Conservation (phyloP, 1,139 yeast genomes). For the Nakaseomyces delphensis region DNA sequence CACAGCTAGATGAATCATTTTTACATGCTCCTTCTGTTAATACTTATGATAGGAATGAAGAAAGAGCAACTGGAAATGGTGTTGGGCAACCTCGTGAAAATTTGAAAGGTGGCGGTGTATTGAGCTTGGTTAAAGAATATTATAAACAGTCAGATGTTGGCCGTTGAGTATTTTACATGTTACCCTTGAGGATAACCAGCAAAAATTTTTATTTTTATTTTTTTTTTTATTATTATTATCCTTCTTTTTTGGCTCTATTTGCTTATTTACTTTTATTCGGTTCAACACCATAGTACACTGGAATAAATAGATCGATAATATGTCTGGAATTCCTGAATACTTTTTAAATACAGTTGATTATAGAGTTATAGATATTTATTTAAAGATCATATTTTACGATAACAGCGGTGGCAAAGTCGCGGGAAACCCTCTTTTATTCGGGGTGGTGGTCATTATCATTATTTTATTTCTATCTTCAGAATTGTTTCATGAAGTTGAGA, state of each 20-base stretch:
- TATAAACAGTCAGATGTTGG: conserved; percentile 50
- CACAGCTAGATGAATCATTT: neutral
- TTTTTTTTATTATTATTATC: too few relatives aligned
- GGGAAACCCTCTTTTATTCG: neutral
- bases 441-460: neutral
- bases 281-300: too few relatives aligned
- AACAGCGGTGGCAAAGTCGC: neutral
- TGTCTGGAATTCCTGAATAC: neutral
- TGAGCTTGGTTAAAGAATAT: conserved; percentile 77
- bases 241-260: too few relatives aligned
- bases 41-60: conserved; percentile 1
- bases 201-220: too few relatives aligned
- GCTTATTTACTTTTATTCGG: too few relatives aligned
- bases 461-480: too few relatives aligned
- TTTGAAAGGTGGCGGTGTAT: conserved; percentile 39
- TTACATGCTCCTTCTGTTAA: neutral
- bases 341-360: neutral
- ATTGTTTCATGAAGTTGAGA: too few relatives aligned
- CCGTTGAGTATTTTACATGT: conserved; percentile 14
- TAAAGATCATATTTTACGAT: neutral
- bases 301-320: too few relatives aligned
- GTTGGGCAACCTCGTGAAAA: conserved; percentile 28
- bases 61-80: conserved; percentile 8
- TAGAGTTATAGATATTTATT: neutral
- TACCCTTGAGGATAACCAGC: too few relatives aligned